Evolutionary conservation across 768 basidiomycete species (phyloP).

Genomic region (Lentinula aciculospora): DNA sequence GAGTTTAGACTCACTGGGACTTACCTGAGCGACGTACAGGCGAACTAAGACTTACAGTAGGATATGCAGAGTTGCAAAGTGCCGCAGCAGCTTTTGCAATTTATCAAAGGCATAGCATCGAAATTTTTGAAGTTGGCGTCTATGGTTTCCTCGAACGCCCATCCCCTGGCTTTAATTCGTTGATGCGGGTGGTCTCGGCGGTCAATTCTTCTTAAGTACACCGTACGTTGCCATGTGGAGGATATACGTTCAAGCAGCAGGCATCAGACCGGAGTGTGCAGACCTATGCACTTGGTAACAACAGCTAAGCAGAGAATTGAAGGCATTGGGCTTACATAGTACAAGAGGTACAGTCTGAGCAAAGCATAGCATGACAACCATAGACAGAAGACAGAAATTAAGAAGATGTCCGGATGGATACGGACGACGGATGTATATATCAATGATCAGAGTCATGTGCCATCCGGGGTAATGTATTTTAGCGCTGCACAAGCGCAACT

Average conservation of each 20-base stretch:
- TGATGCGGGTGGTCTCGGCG: not conserved
- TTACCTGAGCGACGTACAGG: not conserved
- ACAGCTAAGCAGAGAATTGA: not conserved
- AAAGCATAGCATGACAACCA: not conserved
- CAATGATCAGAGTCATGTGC: not conserved
- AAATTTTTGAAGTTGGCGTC: not conserved
- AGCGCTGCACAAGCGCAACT: not conserved
- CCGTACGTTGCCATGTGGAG: not conserved
- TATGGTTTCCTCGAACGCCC: not conserved
- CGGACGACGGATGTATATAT: not conserved
- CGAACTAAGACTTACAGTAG: not conserved
- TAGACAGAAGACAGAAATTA: not conserved
- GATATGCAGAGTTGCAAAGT: not conserved
- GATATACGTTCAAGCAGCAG: not conserved
- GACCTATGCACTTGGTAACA: conserved; percentile 6
- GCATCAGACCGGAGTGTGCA: conserved; percentile 2
- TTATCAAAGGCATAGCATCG: not conserved
- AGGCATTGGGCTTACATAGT: not conserved
- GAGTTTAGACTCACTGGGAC: not conserved
- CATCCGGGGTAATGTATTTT: not conserved
- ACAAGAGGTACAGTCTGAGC: not conserved
- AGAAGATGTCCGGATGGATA: not conserved
- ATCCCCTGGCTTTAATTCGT: not conserved
- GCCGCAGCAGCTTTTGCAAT: not conserved
- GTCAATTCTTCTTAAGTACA: not conserved